phyloP scores from a whole-genome alignment of 306 rosid species.

The Citrullus mucosospermus region DNA sequence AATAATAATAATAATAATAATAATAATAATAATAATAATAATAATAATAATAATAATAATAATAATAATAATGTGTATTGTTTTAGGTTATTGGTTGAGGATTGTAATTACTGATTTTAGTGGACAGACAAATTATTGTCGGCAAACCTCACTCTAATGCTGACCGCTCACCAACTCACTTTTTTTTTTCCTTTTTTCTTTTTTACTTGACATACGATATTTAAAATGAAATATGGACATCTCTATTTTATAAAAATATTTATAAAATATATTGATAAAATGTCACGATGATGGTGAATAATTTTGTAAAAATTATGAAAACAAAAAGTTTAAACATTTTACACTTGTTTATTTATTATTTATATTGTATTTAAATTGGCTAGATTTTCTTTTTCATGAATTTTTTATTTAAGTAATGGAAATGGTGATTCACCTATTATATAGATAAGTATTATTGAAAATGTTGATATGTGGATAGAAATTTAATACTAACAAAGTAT shows the following conservation, averaged over 20 bases:
- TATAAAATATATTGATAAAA: no score
- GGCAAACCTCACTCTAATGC: constrained; percentile 32
- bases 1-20: not conserved
- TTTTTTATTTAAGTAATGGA: not conserved
- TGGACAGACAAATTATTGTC: constrained; percentile 48
- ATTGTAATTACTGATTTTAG: constrained; percentile 31
- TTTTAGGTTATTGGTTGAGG: constrained; percentile 15
- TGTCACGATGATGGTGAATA: no score
- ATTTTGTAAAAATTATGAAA: no score
- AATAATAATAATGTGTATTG: not conserved
- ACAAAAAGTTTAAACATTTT: no score
- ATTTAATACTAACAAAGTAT: no score
- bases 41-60: not conserved
- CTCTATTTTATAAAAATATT: no score
- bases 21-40: not conserved
- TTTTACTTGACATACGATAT: not conserved
- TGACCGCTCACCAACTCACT: constrained; percentile 44
- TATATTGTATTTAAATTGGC: no score
- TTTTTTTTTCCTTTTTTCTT: not conserved
- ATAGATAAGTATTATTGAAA: no score
- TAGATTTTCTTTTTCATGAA: not conserved
- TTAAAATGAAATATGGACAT: no score
- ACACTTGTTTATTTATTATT: no score
- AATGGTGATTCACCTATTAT: no score
- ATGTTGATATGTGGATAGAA: no score